Conservation (phyloP, 768 basidiomycete genomes). For the Podaxis sp. region DNA sequence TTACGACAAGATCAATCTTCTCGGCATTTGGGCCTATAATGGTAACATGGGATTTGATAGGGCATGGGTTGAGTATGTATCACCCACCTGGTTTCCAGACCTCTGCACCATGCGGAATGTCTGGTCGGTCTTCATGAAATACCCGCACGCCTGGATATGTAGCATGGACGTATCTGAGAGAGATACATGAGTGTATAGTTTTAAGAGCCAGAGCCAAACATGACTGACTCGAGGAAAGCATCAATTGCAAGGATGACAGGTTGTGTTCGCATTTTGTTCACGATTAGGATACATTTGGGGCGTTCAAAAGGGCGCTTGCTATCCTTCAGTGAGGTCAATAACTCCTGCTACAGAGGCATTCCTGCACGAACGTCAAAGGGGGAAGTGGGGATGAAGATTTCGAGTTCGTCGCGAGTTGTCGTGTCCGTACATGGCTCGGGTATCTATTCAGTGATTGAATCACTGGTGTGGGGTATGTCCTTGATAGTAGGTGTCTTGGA, state of each 20-base stretch:
- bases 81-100: constrained; percentile 61
- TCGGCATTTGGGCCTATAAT: constrained; percentile 42
- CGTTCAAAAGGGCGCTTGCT: constrained; percentile 22
- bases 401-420: not conserved
- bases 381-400: not conserved
- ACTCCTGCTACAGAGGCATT: not conserved
- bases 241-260: constrained; percentile 75
- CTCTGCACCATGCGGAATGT: constrained; percentile 60
- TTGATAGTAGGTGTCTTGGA: not conserved
- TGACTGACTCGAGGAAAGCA: constrained; percentile 61
- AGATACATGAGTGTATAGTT: not conserved
- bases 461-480: not conserved
- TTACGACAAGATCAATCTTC: constrained; percentile 82
- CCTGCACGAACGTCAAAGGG: constrained; percentile 5
- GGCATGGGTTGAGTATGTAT: not conserved
- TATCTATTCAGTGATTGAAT: not conserved
- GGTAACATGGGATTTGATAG: not conserved
- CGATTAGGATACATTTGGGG: constrained; percentile 65
- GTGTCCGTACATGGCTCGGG: not conserved
- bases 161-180: constrained; percentile 47
- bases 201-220: not conserved
- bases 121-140: constrained; percentile 61
- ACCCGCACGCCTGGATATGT: constrained; percentile 59
- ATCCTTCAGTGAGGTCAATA: constrained; percentile 6
- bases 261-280: constrained; percentile 77